Conservation (phyloP, 768 basidiomycete species). For the Lepiota brunneoincarnata region DNA sequence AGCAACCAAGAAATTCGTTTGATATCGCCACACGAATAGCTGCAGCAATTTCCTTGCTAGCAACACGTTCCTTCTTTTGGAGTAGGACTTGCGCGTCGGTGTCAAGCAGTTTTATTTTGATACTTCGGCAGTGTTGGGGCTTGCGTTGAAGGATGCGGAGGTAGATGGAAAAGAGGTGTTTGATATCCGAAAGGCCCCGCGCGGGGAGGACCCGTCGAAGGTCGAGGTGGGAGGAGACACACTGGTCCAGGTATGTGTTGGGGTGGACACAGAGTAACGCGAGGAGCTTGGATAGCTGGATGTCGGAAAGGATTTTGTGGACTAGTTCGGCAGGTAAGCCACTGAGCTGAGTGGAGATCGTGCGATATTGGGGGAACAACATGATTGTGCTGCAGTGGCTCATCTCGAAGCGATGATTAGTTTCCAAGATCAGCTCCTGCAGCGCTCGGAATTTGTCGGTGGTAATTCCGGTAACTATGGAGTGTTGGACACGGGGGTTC, state of each 20-base stretch:
- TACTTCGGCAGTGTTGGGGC: not conserved
- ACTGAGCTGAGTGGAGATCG: conserved; percentile 17
- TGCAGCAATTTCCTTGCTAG: conserved; percentile 2
- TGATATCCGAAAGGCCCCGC: conserved; percentile 13
- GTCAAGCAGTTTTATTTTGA: conserved; percentile 5
- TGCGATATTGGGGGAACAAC: conserved; percentile 11
- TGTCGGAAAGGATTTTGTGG: conserved; percentile 24
- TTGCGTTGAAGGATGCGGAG: conserved; percentile 12
- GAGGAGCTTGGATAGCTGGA: conserved; percentile 23
- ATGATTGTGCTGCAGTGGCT: not conserved
- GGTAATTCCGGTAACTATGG: too few relatives aligned
- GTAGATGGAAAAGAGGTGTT: conserved; percentile 19
- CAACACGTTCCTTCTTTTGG: not conserved
- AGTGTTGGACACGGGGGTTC: too few relatives aligned
- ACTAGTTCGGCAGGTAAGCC: conserved; percentile 24
- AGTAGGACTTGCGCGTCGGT: conserved; percentile 8
- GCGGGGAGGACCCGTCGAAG: conserved; percentile 16
- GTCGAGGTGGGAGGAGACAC: conserved; percentile 17
- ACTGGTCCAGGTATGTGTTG: conserved; percentile 23
- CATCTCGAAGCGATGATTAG: too few relatives aligned
- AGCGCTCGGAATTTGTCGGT: too few relatives aligned
- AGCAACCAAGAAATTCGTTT: conserved; percentile 11
- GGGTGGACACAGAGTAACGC: conserved; percentile 20
- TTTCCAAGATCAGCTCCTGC: too few relatives aligned
- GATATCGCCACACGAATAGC: conserved; percentile 13